Evolutionary conservation across 2,329 filamentous ascomycete species (phyloP).

Genomic region (Diaporthe amygdali): DNA sequence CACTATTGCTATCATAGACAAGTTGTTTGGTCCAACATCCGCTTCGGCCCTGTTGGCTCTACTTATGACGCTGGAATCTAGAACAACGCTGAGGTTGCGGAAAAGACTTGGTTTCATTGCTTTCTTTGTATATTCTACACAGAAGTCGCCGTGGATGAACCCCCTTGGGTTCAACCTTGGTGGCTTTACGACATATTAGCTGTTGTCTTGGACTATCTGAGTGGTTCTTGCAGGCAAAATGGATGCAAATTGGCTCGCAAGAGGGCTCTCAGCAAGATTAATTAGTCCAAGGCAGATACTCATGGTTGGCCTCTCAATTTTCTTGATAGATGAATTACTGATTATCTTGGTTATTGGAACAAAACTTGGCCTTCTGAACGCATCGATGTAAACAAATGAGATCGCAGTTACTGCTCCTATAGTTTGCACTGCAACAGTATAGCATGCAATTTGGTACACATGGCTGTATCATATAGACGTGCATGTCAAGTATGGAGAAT

Average conservation of each 20-base stretch:
- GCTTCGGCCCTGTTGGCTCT: conserved; percentile 29
- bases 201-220: not conserved
- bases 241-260: not conserved
- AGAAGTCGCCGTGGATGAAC: not conserved
- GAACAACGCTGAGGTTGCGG: not conserved
- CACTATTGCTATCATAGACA: conserved; percentile 25
- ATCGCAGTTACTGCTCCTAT: no score
- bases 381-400: no score
- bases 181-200: not conserved
- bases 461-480: no score
- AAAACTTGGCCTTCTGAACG: not conserved
- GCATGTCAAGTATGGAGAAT: no score
- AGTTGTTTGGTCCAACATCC: conserved; percentile 30
- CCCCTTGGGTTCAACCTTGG: not conserved
- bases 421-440: no score
- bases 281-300: not conserved
- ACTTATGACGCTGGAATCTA: conserved; percentile 28
- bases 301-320: not conserved
- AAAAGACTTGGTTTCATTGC: not conserved
- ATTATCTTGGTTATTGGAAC: no score
- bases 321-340: no score
- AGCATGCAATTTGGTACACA: no score
- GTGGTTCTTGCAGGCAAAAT: not conserved
- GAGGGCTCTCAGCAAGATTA: not conserved
- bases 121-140: conserved; percentile 4